Conservation (phyloP, 768 basidiomycete genomes). For the Xanthoconium purpureum region DNA sequence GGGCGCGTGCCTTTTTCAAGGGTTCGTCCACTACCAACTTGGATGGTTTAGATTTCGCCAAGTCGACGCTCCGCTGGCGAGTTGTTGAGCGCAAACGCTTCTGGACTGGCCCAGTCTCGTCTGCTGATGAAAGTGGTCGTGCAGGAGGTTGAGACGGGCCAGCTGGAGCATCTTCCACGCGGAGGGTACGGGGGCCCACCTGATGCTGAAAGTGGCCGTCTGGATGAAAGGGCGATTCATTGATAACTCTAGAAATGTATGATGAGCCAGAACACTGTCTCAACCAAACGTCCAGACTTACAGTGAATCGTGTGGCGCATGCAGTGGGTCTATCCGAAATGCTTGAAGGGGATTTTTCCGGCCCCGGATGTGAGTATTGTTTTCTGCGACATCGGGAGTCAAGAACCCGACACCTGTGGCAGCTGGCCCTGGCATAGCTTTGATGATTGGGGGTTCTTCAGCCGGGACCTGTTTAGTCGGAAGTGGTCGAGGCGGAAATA, state of each 20-base stretch:
- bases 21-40: conserved; percentile 67
- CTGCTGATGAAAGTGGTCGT: conserved; percentile 77
- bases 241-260: conserved; percentile 44
- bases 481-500: conserved; percentile 63
- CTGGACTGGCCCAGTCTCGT: conserved; percentile 74
- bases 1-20: conserved; percentile 88
- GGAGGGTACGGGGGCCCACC: conserved; percentile 39
- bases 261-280: conserved; percentile 1
- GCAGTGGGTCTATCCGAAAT: conserved; percentile 54
- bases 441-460: conserved; percentile 46
- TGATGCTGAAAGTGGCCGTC: conserved; percentile 59
- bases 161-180: conserved; percentile 39
- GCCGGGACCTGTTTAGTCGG: conserved; percentile 53
- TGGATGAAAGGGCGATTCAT: conserved; percentile 51
- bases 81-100: conserved; percentile 71
- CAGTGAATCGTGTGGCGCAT: conserved; percentile 62
- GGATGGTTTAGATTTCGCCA: conserved; percentile 53
- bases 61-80: conserved; percentile 48
- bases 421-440: conserved; percentile 41
- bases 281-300: conserved; percentile 32
- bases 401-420: conserved; percentile 73
- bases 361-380: conserved; percentile 53
- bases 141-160: conserved; percentile 47
- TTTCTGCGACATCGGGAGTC: conserved; percentile 62
- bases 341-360: conserved; percentile 53